These are phyloP conservation scores for Candida broadrunensis DNA, from an alignment of 805 yeast genomes.

Conservation along the genomic window DNA sequence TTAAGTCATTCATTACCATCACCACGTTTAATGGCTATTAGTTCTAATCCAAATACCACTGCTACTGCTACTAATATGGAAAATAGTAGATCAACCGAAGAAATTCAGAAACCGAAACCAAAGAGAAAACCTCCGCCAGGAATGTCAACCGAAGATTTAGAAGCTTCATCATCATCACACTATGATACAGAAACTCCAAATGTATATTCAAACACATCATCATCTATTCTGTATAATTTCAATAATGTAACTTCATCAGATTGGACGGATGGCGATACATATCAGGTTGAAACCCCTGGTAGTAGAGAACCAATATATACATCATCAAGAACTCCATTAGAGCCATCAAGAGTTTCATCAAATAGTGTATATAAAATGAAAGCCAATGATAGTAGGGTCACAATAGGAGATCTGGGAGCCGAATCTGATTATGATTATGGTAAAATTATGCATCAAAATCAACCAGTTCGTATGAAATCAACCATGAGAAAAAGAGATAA, in stretches of 20 bases:
- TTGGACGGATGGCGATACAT: background rate
- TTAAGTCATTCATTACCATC: constrained; percentile 4
- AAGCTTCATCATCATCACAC: constrained; percentile 3
- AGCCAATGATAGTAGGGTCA: background rate
- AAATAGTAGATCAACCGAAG: background rate
- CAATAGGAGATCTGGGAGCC: background rate
- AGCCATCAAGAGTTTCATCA: background rate
- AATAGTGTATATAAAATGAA: background rate
- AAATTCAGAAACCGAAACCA: constrained; percentile 5
- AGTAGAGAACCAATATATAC: background rate
- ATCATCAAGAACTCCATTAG: constrained; percentile 9
- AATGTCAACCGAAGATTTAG: background rate
- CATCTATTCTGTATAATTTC: background rate
- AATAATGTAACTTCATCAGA: background rate
- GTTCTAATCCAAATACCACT: background rate
- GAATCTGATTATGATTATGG: constrained; percentile 3
- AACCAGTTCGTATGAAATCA: constrained; percentile 43
- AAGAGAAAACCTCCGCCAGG: constrained; percentile 29
- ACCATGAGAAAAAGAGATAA: constrained; percentile 48
- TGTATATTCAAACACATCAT: constrained; percentile 4
- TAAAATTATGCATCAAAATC: constrained; percentile 12
- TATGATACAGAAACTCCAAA: constrained; percentile 1
- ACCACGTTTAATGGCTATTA: constrained; percentile 1
- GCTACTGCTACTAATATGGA: background rate
- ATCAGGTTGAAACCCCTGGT: background rate